Evolutionary conservation across 2,329 filamentous ascomycete genomes (phyloP).

Genomic region (Colletotrichum sidae): DNA sequence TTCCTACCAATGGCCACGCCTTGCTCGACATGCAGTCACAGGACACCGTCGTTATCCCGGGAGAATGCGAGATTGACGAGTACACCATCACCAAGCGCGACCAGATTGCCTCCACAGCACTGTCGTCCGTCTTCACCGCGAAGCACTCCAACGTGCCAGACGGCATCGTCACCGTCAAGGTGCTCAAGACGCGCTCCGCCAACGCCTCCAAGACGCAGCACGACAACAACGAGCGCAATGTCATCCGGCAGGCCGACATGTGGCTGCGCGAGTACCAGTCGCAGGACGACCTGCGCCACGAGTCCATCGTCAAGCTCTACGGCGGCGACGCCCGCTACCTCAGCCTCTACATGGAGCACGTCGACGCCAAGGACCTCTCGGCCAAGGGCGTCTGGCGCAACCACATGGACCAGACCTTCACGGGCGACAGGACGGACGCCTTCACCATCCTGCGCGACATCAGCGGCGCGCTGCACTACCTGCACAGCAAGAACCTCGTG

Average conservation of each 20-base stretch:
- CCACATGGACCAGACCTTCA: slow-evolving; percentile 59
- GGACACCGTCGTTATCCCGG: slow-evolving; percentile 61
- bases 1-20: slow-evolving; percentile 58
- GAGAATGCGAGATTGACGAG: slow-evolving; percentile 62
- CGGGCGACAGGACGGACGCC: slow-evolving; percentile 61
- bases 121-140: slow-evolving; percentile 68
- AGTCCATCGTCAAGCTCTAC: slow-evolving; percentile 69
- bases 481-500: slow-evolving; percentile 64
- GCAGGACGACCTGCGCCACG: slow-evolving; percentile 66
- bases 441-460: slow-evolving; percentile 66
- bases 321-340: slow-evolving; percentile 70
- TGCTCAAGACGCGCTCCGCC: slow-evolving; percentile 65
- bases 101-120: slow-evolving; percentile 65
- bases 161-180: slow-evolving; percentile 69
- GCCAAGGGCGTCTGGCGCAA: slow-evolving; percentile 62
- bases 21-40: slow-evolving; percentile 63
- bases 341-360: slow-evolving; percentile 71
- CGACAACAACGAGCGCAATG: slow-evolving; percentile 63
- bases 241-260: slow-evolving; percentile 70
- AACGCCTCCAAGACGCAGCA: slow-evolving; percentile 41
- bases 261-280: slow-evolving; percentile 69
- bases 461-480: slow-evolving; percentile 64
- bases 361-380: slow-evolving; percentile 67
- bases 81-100: slow-evolving; percentile 68
- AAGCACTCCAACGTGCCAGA: slow-evolving; percentile 64